Conservation (phyloP, 495 filamentous ascomycete species). For the Lasiosphaeriaceae sp. region DNA sequence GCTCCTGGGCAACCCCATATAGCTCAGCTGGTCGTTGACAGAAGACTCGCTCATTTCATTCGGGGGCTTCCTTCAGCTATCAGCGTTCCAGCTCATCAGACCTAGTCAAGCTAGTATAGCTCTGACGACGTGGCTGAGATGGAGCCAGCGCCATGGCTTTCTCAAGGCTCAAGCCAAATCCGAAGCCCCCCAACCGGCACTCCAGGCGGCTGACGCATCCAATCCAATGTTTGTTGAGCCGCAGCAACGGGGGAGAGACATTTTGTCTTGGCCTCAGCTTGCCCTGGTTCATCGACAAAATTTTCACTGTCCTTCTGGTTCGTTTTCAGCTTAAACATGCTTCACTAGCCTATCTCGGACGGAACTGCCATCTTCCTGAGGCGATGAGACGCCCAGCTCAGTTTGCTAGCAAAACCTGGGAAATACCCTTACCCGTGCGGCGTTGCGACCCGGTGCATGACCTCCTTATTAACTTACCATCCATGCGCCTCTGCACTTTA, state of each 20-base stretch:
- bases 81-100: background rate
- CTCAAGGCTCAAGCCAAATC: background rate
- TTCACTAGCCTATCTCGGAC: background rate
- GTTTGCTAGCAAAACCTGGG: no score
- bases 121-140: constrained; percentile 13
- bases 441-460: no score
- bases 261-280: background rate
- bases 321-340: background rate
- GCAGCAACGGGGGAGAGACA: background rate
- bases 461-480: no score
- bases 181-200: background rate
- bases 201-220: background rate
- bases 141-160: background rate
- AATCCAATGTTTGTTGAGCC: background rate
- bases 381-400: no score
- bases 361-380: background rate
- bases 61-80: background rate
- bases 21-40: no score
- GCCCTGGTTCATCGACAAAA: background rate
- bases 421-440: no score
- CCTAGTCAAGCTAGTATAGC: background rate
- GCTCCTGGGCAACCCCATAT: no score
- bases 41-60: background rate
- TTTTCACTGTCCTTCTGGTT: background rate
- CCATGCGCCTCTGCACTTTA: no score